Percentiles rank a stretch among this genome's conserved stretches.
These are phyloP conservation scores for Hyaloscypha finlandica DNA, from an alignment of 495 filamentous ascomycete species.

Conservation along the genomic window DNA sequence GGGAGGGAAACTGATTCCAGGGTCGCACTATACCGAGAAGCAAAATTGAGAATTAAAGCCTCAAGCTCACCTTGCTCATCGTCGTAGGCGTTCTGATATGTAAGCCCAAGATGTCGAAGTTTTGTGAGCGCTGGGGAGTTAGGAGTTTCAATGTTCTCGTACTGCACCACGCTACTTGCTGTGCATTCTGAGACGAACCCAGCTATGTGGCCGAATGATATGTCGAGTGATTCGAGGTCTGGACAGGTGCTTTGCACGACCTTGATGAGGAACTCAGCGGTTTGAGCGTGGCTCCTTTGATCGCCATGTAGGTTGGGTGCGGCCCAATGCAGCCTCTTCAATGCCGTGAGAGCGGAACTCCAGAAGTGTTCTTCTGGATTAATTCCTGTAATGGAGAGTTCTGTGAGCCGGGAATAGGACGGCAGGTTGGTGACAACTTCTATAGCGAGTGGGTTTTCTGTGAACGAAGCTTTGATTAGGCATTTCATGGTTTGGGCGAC, in stretches of 20 bases:
- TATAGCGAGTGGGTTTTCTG: conserved; percentile 2
- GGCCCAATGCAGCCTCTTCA: conserved; percentile 15
- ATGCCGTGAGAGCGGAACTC: neutral
- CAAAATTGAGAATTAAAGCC: neutral
- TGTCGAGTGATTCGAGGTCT: conserved; percentile 14
- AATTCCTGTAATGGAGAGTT: conserved; percentile 7
- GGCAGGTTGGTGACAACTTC: conserved; percentile 15
- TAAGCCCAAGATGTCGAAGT: conserved; percentile 17
- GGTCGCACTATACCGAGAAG: neutral
- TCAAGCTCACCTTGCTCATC: neutral
- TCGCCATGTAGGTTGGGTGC: neutral
- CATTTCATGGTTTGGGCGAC: conserved; percentile 21
- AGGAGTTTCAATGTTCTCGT: neutral
- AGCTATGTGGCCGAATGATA: neutral
- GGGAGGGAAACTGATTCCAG: conserved; percentile 18
- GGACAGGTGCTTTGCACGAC: conserved; percentile 24
- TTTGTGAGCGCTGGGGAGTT: neutral
- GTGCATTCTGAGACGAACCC: neutral
- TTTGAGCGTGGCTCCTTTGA: neutral
- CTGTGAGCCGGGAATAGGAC: conserved; percentile 15
- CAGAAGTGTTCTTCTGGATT: conserved; percentile 20
- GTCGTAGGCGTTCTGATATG: neutral
- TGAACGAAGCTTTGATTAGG: conserved; percentile 13
- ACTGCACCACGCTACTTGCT: neutral
- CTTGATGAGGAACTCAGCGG: conserved; percentile 9